A percentile compares a stretch with the other conserved stretches of the same genome.
These are phyloP conservation scores for Beauveria bassiana DNA, from an alignment of 2,329 filamentous ascomycete species.

Conservation along the genomic window DNA sequence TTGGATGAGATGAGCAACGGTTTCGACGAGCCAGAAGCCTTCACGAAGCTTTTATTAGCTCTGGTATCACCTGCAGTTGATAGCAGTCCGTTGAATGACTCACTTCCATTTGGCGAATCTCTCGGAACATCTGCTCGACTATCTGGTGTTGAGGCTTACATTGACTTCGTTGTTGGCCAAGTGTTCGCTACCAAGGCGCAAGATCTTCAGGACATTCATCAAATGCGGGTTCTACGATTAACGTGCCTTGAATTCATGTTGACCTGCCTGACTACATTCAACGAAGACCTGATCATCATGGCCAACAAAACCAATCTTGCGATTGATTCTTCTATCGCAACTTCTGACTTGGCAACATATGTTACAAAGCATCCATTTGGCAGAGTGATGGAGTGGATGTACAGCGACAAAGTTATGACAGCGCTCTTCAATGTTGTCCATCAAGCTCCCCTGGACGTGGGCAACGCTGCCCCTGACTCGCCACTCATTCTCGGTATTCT, in stretches of 20 bases:
- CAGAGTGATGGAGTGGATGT: conserved; percentile 96
- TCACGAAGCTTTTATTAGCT: conserved; percentile 68
- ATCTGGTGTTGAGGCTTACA: conserved; percentile 82
- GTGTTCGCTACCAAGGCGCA: conserved; percentile 62
- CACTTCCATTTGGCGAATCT: conserved; percentile 77
- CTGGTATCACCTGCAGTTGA: conserved; percentile 60
- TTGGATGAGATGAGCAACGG: conserved; percentile 67
- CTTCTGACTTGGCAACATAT: conserved; percentile 71
- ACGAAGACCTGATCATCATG: conserved; percentile 84
- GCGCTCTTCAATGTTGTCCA: conserved; percentile 73
- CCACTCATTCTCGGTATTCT: conserved; percentile 73
- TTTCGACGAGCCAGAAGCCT: conserved; percentile 80
- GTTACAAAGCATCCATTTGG: conserved; percentile 85
- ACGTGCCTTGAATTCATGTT: conserved; percentile 79
- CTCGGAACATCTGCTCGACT: conserved; percentile 68
- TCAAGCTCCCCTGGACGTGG: conserved; percentile 65
- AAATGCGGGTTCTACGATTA: conserved; percentile 66
- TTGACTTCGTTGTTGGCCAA: conserved; percentile 81
- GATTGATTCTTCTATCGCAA: conserved; percentile 66
- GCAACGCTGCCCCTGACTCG: conserved; percentile 66
- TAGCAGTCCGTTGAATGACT: conserved; percentile 59
- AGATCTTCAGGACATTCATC: conserved; percentile 58
- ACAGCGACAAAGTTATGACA: conserved; percentile 80
- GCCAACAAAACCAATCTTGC: conserved; percentile 69
- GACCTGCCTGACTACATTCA: conserved; percentile 76